These are phyloP conservation scores for Penicillium steckii DNA, from an alignment of 495 filamentous ascomycete genomes.

Conservation along the genomic window DNA sequence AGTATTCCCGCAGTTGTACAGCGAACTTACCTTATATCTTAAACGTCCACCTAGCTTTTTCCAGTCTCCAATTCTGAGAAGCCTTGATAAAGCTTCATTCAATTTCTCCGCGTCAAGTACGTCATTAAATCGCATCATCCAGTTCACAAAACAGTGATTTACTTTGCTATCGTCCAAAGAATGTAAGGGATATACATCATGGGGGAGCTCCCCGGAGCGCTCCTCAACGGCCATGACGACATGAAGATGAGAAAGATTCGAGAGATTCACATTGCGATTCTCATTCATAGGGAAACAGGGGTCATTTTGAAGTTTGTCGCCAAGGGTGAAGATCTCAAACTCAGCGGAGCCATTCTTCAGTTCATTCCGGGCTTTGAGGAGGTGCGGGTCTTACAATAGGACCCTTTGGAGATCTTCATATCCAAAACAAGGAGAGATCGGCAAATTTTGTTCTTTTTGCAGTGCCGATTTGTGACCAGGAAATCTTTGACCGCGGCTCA, in stretches of 20 bases:
- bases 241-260: neutral
- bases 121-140: conserved; percentile 42
- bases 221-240: neutral
- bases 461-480: neutral
- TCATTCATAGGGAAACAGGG: neutral
- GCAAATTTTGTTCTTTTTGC: neutral
- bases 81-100: conserved; percentile 31
- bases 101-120: conserved; percentile 46
- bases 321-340: neutral
- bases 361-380: neutral
- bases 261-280: neutral
- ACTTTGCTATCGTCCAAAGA: conserved; percentile 11
- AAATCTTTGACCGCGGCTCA: neutral
- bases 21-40: conserved; percentile 30
- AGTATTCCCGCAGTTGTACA: neutral
- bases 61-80: conserved; percentile 43
- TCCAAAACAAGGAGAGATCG: neutral
- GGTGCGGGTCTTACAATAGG: neutral
- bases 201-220: neutral
- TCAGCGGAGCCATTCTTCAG: neutral
- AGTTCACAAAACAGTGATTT: conserved; percentile 12
- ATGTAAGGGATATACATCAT: conserved; percentile 19
- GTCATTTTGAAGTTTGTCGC: neutral
- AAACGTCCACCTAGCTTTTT: conserved; percentile 45
- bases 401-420: neutral